These are phyloP conservation scores for Corinectria fuckeliana DNA, from an alignment of 2,329 filamentous ascomycete species.

Conservation along the genomic window DNA sequence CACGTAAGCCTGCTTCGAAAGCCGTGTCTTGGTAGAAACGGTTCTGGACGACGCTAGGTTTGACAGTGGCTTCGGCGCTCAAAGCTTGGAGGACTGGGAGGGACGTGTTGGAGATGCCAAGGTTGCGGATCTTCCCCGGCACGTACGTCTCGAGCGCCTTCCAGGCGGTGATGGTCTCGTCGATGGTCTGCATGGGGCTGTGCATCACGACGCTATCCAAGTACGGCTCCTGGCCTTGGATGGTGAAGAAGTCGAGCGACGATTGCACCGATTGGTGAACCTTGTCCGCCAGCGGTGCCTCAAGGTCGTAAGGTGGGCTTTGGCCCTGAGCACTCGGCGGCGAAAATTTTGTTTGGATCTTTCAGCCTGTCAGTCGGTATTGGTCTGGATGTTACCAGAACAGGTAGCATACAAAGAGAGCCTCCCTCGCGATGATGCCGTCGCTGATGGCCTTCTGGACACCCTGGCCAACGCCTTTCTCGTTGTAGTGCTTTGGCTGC, in stretches of 20 bases:
- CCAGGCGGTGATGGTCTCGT: conserved; percentile 70
- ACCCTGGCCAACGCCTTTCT: conserved; percentile 72
- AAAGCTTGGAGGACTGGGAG: conserved; percentile 62
- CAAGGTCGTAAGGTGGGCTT: conserved; percentile 66
- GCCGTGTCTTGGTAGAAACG: conserved; percentile 67
- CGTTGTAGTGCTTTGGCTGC: conserved; percentile 79
- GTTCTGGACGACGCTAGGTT: conserved; percentile 74
- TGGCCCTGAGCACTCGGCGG: conserved; percentile 67
- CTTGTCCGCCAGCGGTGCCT: conserved; percentile 66
- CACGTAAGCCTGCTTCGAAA: conserved; percentile 67
- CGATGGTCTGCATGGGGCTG: conserved; percentile 55
- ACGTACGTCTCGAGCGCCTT: conserved; percentile 69
- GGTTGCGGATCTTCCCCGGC: conserved; percentile 65
- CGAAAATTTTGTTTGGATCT: conserved; percentile 88
- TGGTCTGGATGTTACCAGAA: neutral
- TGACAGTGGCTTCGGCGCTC: conserved; percentile 49
- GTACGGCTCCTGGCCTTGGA: conserved; percentile 50
- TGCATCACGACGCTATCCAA: conserved; percentile 80
- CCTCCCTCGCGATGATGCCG: conserved; percentile 59
- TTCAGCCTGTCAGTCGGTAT: neutral
- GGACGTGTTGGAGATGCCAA: conserved; percentile 81
- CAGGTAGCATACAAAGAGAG: conserved; percentile 65
- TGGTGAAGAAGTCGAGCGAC: conserved; percentile 69
- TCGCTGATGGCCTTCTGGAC: conserved; percentile 66
- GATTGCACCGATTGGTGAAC: conserved; percentile 70